Conservation (phyloP, 2,329 filamentous ascomycete genomes). For the Claviceps quebecensis region DNA sequence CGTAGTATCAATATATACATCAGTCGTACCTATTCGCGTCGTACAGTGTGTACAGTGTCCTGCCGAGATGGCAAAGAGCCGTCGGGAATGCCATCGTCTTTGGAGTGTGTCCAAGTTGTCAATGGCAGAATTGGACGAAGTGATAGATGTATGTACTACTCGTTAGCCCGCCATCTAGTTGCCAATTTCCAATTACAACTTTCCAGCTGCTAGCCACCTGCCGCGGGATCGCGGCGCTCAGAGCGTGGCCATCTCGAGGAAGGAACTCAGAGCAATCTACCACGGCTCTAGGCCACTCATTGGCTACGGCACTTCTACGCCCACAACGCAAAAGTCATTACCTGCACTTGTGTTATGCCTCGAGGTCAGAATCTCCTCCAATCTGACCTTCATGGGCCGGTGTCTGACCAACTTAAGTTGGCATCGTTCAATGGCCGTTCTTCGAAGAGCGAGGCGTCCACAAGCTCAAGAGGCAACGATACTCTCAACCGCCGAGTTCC, state of each 20-base stretch:
- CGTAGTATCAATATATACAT: background rate
- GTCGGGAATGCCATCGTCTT: background rate
- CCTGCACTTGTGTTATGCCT: background rate
- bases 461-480: background rate
- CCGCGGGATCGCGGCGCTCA: background rate
- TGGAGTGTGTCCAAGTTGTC: background rate
- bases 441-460: background rate
- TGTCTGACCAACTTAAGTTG: background rate
- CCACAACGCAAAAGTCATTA: background rate
- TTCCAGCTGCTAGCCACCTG: slow-evolving; percentile 1
- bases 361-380: background rate
- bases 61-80: background rate
- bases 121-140: background rate
- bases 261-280: background rate
- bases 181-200: background rate
- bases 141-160: background rate
- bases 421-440: background rate
- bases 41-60: background rate
- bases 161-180: background rate
- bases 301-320: background rate
- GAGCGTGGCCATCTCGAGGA: background rate
- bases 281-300: background rate
- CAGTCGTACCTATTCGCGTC: background rate
- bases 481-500: background rate
- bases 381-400: background rate